A percentile compares a stretch with the other conserved stretches of the same genome.
Evolutionary conservation across 176 grass and related monocot species (phyloP).

Genomic region (Aechmea fasciata): DNA sequence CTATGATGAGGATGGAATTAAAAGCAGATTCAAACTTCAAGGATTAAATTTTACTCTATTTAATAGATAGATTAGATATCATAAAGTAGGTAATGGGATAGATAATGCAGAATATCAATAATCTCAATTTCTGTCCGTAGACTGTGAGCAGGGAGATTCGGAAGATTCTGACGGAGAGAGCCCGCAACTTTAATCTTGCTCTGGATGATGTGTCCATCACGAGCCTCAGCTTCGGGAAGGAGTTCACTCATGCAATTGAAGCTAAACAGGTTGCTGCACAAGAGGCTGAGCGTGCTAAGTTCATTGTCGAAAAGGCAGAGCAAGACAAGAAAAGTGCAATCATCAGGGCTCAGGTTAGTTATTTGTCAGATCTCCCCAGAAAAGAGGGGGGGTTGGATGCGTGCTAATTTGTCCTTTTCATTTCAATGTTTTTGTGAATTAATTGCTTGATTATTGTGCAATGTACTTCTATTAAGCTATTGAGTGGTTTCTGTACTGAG

Average conservation of each 20-base stretch:
- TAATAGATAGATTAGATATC: background rate
- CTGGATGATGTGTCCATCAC: slow-evolving; percentile 98
- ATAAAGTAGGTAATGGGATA: background rate
- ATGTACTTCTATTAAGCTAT: too few species aligned
- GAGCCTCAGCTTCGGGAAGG: slow-evolving; percentile 78
- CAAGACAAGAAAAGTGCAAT: slow-evolving; percentile 78
- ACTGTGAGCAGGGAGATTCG: slow-evolving; percentile 96
- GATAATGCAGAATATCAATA: background rate
- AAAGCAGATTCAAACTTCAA: too few species aligned
- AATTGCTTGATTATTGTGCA: too few species aligned
- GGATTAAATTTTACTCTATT: too few species aligned
- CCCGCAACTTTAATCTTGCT: slow-evolving; percentile 80
- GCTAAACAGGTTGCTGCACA: slow-evolving; percentile 95
- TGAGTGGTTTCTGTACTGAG: too few species aligned
- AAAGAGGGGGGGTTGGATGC: too few species aligned
- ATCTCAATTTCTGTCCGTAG: slow-evolving; percentile 22
- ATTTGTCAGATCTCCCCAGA: background rate
- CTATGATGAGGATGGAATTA: too few species aligned
- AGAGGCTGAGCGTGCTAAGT: slow-evolving; percentile 84
- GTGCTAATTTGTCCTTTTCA: too few species aligned
- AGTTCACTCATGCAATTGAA: slow-evolving; percentile 95
- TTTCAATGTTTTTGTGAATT: too few species aligned
- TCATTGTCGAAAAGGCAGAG: slow-evolving; percentile 78
- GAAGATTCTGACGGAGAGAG: slow-evolving; percentile 92
- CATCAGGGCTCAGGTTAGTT: slow-evolving; percentile 60